Percentiles rank a stretch among this genome's conserved stretches.
Conservation (phyloP, 1,284 basidiomycete genomes). For the Phlebopus sp. region DNA sequence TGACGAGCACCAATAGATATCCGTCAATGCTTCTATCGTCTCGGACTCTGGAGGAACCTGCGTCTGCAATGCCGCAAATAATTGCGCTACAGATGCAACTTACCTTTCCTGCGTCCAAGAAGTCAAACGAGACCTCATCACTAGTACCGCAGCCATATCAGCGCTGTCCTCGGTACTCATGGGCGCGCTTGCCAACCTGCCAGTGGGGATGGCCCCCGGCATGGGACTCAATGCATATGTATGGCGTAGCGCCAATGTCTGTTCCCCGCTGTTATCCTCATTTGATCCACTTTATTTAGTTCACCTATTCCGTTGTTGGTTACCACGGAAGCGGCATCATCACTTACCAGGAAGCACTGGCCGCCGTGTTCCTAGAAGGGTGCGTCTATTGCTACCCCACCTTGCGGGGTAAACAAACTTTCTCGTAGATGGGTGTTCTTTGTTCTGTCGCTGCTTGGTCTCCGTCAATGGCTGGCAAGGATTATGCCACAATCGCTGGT, state of each 20-base stretch:
- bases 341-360: conserved; percentile 79
- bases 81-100: conserved; percentile 52
- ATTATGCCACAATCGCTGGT: conserved; percentile 87
- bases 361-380: conserved; percentile 87
- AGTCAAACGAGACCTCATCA: conserved; percentile 71
- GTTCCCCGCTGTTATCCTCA: not conserved
- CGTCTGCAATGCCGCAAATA: conserved; percentile 57
- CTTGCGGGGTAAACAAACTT: conserved; percentile 3
- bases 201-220: conserved; percentile 78
- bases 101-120: conserved; percentile 71
- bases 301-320: conserved; percentile 86
- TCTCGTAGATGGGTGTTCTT: conserved; percentile 75
- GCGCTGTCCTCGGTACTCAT: conserved; percentile 78
- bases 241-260: conserved; percentile 27
- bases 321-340: conserved; percentile 77
- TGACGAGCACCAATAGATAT: conserved; percentile 52
- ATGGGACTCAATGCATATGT: conserved; percentile 84
- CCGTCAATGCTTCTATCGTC: conserved; percentile 80
- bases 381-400: conserved; percentile 29
- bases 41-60: conserved; percentile 80
- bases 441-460: conserved; percentile 75
- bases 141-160: conserved; percentile 75
- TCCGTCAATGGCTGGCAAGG: conserved; percentile 88
- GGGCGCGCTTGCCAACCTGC: conserved; percentile 83
- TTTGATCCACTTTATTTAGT: conserved; percentile 41